Evolutionary conservation across 257 asterid species (phyloP), one percentile per base, ranked within the genome.

Genomic region (Voacanga thouarsii): DNA sequence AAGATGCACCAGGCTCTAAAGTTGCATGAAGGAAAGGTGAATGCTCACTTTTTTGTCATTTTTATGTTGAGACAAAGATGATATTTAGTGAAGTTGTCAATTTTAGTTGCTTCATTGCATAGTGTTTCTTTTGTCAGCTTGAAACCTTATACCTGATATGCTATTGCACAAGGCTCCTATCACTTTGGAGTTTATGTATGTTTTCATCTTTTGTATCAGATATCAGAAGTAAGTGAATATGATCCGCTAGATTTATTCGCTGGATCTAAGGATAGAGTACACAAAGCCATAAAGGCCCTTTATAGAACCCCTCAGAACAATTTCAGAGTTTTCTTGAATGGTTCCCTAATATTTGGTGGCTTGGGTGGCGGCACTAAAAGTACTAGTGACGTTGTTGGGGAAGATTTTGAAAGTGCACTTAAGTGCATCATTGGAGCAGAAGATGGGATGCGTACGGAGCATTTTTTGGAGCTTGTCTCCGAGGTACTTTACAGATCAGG

Each of bases 211-310:
- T 74, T 57, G 71, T 64, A 39, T 65, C 96, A 94, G 99, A 82
- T 90, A 84, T 89, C 94, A 44, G 89, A 92, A 72, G 87, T 87
- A 77, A 96, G 98, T 77, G 89, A 83, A 82, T 96, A 93, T 80
- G 89, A 96, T 86, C 99, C 99, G 15, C 91, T 89, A 75, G 98
- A 93, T 84, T 30, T 96, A 89, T 96, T 89, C 86, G 88, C 97
- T 77, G 94, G 95, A 81, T 92, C 97, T 76, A 86, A 84, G 85
- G 97, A 89, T 51, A 84, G 92, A 80, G 84, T 93, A 82, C 88
- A 61, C 23, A 89, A 88, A 75, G 97, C 99, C 70, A 84, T 93
- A 60, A 82, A 79, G 65, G 86, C 88, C 82, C 92, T 96, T 43
- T 89, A 88, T 73, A 82, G 76, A 51, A 90, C 96, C 71, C 99